Conservation (phyloP, 192 early-diverging fungal genomes). For the Rhizophagus prolifer region DNA sequence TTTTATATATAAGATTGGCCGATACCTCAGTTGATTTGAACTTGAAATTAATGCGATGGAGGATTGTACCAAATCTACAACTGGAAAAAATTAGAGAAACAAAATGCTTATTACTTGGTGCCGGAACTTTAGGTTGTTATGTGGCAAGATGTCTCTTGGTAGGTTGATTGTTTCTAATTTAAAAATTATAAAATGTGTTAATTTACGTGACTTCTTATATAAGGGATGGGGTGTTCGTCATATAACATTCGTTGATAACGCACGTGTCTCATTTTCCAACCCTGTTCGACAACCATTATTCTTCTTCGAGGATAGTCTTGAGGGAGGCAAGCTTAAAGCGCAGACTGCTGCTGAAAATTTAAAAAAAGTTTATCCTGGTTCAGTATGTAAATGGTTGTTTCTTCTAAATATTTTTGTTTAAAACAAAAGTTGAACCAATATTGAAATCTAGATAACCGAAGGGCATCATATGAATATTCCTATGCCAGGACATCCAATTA, state of each 20-base stretch:
- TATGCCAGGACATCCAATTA: slow-evolving; percentile 92
- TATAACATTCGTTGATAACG: slow-evolving; percentile 94
- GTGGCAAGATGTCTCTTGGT: slow-evolving; percentile 80
- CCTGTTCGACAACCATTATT: slow-evolving; percentile 95
- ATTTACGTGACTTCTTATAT: not conserved
- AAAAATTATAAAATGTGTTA: not conserved
- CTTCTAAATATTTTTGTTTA: not conserved
- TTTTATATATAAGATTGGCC: slow-evolving; percentile 58
- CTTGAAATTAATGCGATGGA: slow-evolving; percentile 97
- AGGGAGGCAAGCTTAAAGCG: slow-evolving; percentile 88
- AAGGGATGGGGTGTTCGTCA: slow-evolving; percentile 92
- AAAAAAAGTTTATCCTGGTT: slow-evolving; percentile 74
- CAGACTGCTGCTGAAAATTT: slow-evolving; percentile 78
- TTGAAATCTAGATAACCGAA: slow-evolving; percentile 52
- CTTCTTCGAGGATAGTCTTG: slow-evolving; percentile 83
- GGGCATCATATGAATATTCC: slow-evolving; percentile 80
- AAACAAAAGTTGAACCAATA: not conserved
- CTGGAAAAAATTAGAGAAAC: slow-evolving; percentile 76
- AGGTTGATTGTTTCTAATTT: slow-evolving; percentile 1
- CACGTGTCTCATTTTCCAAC: slow-evolving; percentile 91
- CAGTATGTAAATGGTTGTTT: slow-evolving; percentile 50
- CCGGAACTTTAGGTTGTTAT: slow-evolving; percentile 94
- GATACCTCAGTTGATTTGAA: slow-evolving; percentile 92
- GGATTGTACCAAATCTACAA: slow-evolving; percentile 79
- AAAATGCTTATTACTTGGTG: slow-evolving; percentile 85